These are phyloP conservation scores for Sporothrix phasma DNA, from an alignment of 2,329 filamentous ascomycete species.

Conservation along the genomic window DNA sequence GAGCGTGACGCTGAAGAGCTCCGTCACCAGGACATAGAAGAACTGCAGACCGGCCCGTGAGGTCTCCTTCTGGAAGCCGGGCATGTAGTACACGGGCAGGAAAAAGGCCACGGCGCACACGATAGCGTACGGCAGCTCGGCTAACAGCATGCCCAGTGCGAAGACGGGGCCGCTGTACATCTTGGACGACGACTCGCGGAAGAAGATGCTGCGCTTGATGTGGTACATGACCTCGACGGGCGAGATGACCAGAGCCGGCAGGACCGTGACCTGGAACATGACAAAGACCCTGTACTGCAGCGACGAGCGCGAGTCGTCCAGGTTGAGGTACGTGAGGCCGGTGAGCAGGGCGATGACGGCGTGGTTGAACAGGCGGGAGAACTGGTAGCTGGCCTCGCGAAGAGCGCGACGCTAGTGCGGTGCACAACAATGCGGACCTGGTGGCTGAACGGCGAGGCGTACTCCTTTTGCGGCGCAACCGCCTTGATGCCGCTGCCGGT, in stretches of 20 bases:
- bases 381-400: constrained; percentile 80
- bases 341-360: constrained; percentile 67
- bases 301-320: constrained; percentile 64
- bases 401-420: constrained; percentile 69
- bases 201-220: constrained; percentile 69
- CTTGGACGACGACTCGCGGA: constrained; percentile 76
- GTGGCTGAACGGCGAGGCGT: constrained; percentile 67
- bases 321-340: constrained; percentile 68
- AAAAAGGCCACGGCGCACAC: constrained; percentile 75
- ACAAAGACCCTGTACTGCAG: constrained; percentile 82
- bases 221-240: constrained; percentile 82
- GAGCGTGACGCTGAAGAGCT: constrained; percentile 73
- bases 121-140: constrained; percentile 75
- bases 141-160: constrained; percentile 64
- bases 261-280: constrained; percentile 80
- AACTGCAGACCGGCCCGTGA: constrained; percentile 76
- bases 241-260: constrained; percentile 72
- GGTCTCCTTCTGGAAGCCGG: constrained; percentile 54
- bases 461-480: constrained; percentile 54
- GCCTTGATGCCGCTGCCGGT: constrained; percentile 23
- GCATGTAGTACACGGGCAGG: constrained; percentile 75
- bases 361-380: constrained; percentile 80
- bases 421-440: constrained; percentile 67
- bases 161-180: constrained; percentile 79
- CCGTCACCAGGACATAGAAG: constrained; percentile 72